Base-by-base conservation (phyloP, 1,284 basidiomycete genomes). In the Cryptococcus sp. region DNA sequence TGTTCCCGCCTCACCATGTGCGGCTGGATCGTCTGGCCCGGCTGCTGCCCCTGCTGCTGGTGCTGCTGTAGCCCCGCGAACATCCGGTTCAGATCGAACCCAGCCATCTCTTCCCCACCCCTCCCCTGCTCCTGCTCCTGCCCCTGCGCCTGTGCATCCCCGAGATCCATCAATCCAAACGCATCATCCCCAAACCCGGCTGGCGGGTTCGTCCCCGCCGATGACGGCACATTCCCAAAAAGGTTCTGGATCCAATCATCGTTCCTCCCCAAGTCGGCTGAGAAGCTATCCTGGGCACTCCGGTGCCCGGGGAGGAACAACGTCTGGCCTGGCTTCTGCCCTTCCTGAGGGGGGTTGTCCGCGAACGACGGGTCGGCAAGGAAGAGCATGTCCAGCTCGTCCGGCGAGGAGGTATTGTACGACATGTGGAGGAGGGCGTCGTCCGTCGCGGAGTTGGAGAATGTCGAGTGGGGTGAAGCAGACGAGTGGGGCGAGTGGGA, bases 311-410 rank as follows among this genome's bases (percentile, higher is more conserved):
- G 63, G 18, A 65, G 49, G 38, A 42, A 57, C 43, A 65, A 53
- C 0, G 51, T 28, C 38, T 60, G 57, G 4, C 54, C 52, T 0
- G 53, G 47, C 36, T 62, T 64, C 6, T 50, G 48, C 28, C 24
- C 20, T 36, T 48, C 35, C 40, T 56, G 36, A 11, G 5, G 11
- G n/a, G 42, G 18, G 18, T 20, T 12, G 42, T 15, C 42, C 42
- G 23, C 12, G 9, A 12, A 20, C 4, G 35, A 38, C 39, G 47
- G 45, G 35, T 61, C 59, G n/a, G 52, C 39, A 13, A 55, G 62
- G 43, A 73, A 64, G 47, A 74, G 57, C 55, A 70, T 59, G 56
- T 74, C 72, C n/a, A 74, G 61, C 42, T 71, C 72, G 40, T 60
- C 59, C 2, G 66, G 47, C 16, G 58, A 55, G 52, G 71, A 70